Percentiles rank a stretch among this genome's conserved stretches.
These are phyloP conservation scores for Daldinia bambusicola DNA, from an alignment of 495 filamentous ascomycete genomes.

Conservation along the genomic window DNA sequence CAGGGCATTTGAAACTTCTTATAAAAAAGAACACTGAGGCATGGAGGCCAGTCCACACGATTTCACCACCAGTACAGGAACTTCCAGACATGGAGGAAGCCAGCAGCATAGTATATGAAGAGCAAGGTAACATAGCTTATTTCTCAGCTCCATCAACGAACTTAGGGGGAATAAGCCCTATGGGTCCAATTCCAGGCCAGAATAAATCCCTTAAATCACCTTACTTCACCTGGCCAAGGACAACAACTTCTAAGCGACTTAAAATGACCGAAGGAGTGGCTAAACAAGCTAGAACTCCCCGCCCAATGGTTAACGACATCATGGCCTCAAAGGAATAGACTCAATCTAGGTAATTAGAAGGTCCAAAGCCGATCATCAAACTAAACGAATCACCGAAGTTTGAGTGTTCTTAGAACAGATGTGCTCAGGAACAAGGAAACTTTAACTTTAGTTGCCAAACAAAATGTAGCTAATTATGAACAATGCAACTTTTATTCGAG, in stretches of 20 bases:
- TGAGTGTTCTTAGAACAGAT: background rate
- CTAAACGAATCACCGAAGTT: background rate
- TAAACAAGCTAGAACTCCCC: background rate
- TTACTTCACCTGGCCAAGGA: background rate
- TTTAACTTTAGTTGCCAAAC: background rate
- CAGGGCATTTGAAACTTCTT: constrained; percentile 5
- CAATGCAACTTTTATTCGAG: background rate
- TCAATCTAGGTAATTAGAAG: background rate
- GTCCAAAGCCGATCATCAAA: background rate
- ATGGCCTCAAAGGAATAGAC: background rate
- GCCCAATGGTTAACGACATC: background rate
- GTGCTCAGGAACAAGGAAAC: background rate
- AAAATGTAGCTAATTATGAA: background rate
- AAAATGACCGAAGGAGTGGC: background rate
- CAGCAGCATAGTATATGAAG: background rate
- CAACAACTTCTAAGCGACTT: background rate
- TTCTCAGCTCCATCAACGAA: constrained; percentile 58
- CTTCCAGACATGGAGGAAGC: constrained; percentile 23
- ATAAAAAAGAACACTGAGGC: constrained; percentile 16
- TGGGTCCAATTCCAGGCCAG: background rate
- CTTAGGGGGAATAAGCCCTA: constrained; percentile 7
- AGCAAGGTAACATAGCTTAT: background rate
- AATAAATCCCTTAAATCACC: constrained; percentile 10
- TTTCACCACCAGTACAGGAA: constrained; percentile 35
- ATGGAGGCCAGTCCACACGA: constrained; percentile 29